These are phyloP conservation scores for Neurospora sp. DNA, from an alignment of 495 filamentous ascomycete species.

Conservation along the genomic window DNA sequence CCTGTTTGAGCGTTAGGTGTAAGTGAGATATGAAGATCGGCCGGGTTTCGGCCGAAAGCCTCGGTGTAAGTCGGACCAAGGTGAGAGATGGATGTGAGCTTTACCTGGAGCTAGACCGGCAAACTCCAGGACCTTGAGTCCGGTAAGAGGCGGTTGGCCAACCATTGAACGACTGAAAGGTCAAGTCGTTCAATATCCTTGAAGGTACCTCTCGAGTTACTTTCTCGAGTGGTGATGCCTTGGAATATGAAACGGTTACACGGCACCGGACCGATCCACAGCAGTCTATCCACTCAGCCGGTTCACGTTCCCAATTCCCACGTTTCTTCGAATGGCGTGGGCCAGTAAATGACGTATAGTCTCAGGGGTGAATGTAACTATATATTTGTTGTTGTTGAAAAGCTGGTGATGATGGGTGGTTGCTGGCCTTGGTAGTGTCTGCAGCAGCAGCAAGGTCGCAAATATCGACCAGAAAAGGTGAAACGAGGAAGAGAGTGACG, in stretches of 20 bases:
- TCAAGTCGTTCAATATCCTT: neutral
- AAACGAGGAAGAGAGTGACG: neutral
- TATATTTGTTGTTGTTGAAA: no score
- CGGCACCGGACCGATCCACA: neutral
- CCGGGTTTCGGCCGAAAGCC: neutral
- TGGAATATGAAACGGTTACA: neutral
- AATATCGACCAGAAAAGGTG: neutral
- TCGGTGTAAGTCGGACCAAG: neutral
- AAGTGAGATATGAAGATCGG: neutral
- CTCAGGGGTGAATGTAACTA: neutral
- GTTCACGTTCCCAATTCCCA: neutral
- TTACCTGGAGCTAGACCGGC: slow-evolving; percentile 81
- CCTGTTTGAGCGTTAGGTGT: slow-evolving; percentile 34
- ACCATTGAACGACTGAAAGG: slow-evolving; percentile 22
- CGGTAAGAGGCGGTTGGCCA: slow-evolving; percentile 53
- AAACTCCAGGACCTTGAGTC: slow-evolving; percentile 78
- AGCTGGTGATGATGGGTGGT: neutral
- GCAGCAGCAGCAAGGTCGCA: no score
- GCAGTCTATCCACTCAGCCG: neutral
- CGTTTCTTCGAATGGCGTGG: neutral
- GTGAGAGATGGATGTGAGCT: neutral
- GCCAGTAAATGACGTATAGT: neutral
- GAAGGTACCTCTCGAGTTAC: neutral
- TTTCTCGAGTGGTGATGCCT: neutral
- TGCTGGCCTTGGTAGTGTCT: no score